Conservation (phyloP, 768 basidiomycete genomes). For the Lactarius evosmus region DNA sequence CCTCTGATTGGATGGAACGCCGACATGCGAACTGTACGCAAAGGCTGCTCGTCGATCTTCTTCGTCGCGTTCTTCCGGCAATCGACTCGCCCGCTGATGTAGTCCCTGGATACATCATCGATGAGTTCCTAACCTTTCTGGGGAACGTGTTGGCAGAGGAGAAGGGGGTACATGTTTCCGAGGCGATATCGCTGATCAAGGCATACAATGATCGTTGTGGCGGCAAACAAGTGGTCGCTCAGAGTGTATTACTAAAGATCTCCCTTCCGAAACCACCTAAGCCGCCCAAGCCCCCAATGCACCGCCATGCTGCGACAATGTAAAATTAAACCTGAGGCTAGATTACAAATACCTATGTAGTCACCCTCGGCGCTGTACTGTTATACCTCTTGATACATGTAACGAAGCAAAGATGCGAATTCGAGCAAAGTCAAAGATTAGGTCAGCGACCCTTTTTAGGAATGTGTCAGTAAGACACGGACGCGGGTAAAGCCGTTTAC, state of each 20-base stretch:
- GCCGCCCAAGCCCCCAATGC: background rate
- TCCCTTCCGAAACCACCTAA: background rate
- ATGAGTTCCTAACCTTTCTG: background rate
- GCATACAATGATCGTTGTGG: background rate
- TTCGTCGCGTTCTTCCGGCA: constrained; percentile 31
- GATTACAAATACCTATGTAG: no score
- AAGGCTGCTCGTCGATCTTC: constrained; percentile 31
- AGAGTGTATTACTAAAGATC: background rate
- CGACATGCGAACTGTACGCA: constrained; percentile 2
- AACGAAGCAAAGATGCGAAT: no score
- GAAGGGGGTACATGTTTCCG: constrained; percentile 4
- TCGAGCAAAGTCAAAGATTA: no score
- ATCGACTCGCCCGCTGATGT: background rate
- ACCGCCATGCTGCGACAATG: background rate
- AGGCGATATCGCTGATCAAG: constrained; percentile 1
- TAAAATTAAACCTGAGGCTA: background rate
- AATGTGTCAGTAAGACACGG: no score
- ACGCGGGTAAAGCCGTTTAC: no score
- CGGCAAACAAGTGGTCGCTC: background rate
- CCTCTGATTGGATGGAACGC: constrained; percentile 9
- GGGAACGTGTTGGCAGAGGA: constrained; percentile 8
- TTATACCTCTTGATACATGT: no score
- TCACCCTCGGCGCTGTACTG: no score
- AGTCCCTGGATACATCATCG: constrained; percentile 9
- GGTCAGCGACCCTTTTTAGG: no score